These are phyloP conservation scores for Komagataella kurtzmanii DNA, from an alignment of 805 yeast genomes.

Conservation along the genomic window DNA sequence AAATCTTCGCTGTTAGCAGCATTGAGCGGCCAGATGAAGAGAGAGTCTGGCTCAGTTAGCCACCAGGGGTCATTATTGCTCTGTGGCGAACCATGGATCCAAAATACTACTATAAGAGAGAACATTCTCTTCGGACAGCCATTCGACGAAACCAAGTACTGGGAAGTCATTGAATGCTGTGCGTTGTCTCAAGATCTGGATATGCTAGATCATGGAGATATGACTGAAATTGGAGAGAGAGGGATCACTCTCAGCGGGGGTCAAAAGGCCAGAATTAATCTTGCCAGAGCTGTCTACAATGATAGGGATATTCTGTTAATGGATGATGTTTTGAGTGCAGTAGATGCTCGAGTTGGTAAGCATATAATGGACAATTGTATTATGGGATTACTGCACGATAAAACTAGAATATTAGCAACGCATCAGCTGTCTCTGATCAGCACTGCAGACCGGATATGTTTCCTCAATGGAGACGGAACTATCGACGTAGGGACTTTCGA, in stretches of 20 bases:
- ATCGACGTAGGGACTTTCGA: slow-evolving; percentile 47
- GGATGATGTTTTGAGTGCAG: slow-evolving; percentile 61
- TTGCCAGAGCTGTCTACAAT: slow-evolving; percentile 60
- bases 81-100: slow-evolving; percentile 41
- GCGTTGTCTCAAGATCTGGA: slow-evolving; percentile 33
- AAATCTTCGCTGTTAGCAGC: slow-evolving; percentile 55
- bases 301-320: slow-evolving; percentile 42
- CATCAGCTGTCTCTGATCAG: slow-evolving; percentile 68
- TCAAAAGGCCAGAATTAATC: slow-evolving; percentile 47
- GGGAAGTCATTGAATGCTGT: slow-evolving; percentile 32
- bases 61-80: slow-evolving; percentile 36
- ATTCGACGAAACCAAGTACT: slow-evolving; percentile 26
- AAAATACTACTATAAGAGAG: slow-evolving; percentile 34
- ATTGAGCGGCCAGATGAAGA: slow-evolving; percentile 48
- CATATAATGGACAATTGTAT: slow-evolving; percentile 48
- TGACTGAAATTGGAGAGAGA: slow-evolving; percentile 44
- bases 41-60: slow-evolving; percentile 29
- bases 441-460: slow-evolving; percentile 57
- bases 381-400: slow-evolving; percentile 36
- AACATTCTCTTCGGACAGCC: slow-evolving; percentile 37
- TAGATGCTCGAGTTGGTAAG: slow-evolving; percentile 57
- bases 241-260: slow-evolving; percentile 52
- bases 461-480: slow-evolving; percentile 51
- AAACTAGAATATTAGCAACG: slow-evolving; percentile 70
- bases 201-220: slow-evolving; percentile 37